Conservation (phyloP, 2,329 filamentous ascomycete genomes). For the Curvularia hawaiiensis region DNA sequence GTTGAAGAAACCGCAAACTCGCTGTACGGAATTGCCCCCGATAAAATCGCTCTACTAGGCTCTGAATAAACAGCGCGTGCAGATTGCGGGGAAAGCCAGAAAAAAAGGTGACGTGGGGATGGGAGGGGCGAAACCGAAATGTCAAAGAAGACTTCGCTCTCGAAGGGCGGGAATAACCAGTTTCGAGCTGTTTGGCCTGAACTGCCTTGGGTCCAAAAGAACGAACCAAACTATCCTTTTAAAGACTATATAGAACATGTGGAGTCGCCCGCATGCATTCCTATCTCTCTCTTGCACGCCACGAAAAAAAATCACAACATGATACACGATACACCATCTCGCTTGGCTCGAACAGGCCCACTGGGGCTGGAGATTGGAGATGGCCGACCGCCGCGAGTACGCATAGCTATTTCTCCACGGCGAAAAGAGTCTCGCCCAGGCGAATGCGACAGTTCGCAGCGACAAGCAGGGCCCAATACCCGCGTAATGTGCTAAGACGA, state of each 20-base stretch:
- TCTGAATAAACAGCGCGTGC: no score
- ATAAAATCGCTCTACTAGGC: conserved; percentile 1
- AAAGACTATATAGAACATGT: conserved; percentile 22
- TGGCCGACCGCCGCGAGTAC: conserved; percentile 37
- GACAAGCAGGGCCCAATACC: conserved; percentile 20
- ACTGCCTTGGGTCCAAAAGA: conserved; percentile 6
- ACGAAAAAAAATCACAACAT: conserved; percentile 21
- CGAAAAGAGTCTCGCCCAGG: conserved; percentile 16
- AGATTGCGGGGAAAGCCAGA: background rate
- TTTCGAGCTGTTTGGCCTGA: conserved; percentile 1
- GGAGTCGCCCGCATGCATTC: conserved; percentile 10
- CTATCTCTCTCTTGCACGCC: conserved; percentile 36
- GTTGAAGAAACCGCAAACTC: conserved; percentile 12
- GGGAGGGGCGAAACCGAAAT: conserved; percentile 6
- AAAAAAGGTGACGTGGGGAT: conserved; percentile 17
- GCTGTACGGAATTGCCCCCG: conserved; percentile 14
- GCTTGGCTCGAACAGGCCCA: conserved; percentile 19
- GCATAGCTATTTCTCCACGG: conserved; percentile 31
- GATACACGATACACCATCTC: conserved; percentile 33
- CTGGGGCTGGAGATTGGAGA: conserved; percentile 33
- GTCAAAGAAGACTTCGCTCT: background rate
- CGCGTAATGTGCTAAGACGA: conserved; percentile 36
- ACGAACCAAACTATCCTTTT: background rate
- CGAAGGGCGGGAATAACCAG: no score
- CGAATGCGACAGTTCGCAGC: conserved; percentile 18